These are phyloP conservation scores for Takakia lepidozioides DNA, from an alignment of 225 moss, liverwort and hornwort genomes.

Conservation along the genomic window DNA sequence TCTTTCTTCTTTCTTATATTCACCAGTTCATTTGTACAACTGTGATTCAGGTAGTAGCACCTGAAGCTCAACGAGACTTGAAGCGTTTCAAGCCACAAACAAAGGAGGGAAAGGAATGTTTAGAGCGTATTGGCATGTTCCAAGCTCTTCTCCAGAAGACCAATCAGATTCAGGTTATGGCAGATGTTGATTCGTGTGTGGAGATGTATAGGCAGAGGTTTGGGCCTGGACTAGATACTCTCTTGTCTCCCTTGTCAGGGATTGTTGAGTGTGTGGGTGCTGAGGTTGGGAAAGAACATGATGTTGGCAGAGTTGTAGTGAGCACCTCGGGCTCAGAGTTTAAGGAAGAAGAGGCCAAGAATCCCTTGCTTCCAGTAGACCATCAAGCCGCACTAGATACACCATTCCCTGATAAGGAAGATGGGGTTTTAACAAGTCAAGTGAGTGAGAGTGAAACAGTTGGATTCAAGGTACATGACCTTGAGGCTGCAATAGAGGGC, in stretches of 20 bases:
- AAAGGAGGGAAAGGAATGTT: conserved; percentile 64
- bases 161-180: conserved; percentile 49
- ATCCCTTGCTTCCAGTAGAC: conserved; percentile 13
- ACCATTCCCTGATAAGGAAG: conserved; percentile 9
- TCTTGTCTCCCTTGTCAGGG: conserved; percentile 58
- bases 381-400: conserved; percentile 11
- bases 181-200: conserved; percentile 65
- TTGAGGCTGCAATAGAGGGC: conserved; percentile 4
- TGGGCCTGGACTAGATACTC: conserved; percentile 61
- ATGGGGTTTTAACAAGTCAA: no score
- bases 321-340: conserved; percentile 8
- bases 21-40: no score
- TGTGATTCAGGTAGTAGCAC: conserved; percentile 1
- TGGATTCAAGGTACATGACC: conserved; percentile 2
- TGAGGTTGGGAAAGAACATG: conserved; percentile 19
- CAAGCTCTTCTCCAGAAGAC: conserved; percentile 74
- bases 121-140: conserved; percentile 63
- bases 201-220: conserved; percentile 61
- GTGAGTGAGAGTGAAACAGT: conserved; percentile 7
- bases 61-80: conserved; percentile 34
- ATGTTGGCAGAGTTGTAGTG: no score
- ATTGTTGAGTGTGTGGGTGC: conserved; percentile 38
- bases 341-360: not conserved
- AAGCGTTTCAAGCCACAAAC: conserved; percentile 69
- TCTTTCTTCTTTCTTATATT: no score